phyloP scores from a whole-genome alignment of 805 yeast genomes.

The Candida quercuum region DNA sequence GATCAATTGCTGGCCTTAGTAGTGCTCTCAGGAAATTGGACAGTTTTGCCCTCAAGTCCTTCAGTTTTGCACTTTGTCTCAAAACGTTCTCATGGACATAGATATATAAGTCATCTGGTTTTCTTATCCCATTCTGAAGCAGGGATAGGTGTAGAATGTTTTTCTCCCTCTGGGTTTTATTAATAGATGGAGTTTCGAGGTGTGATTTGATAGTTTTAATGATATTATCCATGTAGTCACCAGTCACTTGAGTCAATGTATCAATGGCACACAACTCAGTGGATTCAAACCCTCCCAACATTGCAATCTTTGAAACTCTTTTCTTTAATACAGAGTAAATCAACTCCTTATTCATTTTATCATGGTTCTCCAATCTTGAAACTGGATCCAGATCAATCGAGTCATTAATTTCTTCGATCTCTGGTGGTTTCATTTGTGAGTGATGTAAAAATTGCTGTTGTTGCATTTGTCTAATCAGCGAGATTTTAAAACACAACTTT shows the following conservation, averaged over 20 bases:
- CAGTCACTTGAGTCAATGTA: constrained; percentile 78
- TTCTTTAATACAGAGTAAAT: constrained; percentile 63
- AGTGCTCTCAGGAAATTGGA: constrained; percentile 71
- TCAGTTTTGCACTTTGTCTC: constrained; percentile 63
- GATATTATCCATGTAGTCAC: constrained; percentile 69
- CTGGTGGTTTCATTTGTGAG: constrained; percentile 68
- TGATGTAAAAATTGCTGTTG: constrained; percentile 71
- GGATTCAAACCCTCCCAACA: constrained; percentile 90
- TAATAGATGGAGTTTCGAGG: constrained; percentile 50
- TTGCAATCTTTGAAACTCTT: constrained; percentile 69
- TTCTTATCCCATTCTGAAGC: constrained; percentile 80
- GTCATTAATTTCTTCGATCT: constrained; percentile 54
- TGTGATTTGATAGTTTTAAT: constrained; percentile 67
- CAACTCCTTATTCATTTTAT: constrained; percentile 50
- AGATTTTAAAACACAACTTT: constrained; percentile 81
- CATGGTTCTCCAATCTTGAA: constrained; percentile 69
- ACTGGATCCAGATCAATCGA: constrained; percentile 73
- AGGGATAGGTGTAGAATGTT: constrained; percentile 58
- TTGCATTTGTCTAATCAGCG: constrained; percentile 86
- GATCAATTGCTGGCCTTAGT: constrained; percentile 70
- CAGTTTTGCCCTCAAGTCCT: constrained; percentile 62
- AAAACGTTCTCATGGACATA: constrained; percentile 69
- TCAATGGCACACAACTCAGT: constrained; percentile 75
- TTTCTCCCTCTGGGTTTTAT: constrained; percentile 26
- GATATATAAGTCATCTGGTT: constrained; percentile 68